Base-by-base conservation (phyloP, 169 alveolate genomes). In the Plasmodium coatneyi region DNA sequence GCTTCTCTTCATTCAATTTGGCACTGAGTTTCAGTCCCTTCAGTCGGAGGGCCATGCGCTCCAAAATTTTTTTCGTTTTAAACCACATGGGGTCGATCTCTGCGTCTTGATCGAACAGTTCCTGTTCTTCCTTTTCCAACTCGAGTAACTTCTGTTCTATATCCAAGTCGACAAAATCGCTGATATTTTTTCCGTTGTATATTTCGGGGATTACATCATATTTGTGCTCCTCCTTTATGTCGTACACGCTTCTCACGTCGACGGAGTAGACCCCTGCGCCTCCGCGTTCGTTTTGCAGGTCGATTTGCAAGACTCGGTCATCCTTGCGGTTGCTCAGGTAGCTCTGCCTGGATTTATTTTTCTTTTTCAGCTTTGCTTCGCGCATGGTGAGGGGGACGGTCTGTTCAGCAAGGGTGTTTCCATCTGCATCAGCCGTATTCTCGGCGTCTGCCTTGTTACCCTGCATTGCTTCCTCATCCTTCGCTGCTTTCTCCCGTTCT, bases 191-290 rank as follows among this genome's bases (percentile, higher is more conserved):
- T 56, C 99, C 99, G 66, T 98, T 98, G 95, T 98, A 97, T 52
- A 99, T 96, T 96, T 98, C 99, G 16, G 99, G 99, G 90, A 99
- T 97, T 80, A 97, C 98, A 96, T 99, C 99, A 96, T 98, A 98
- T 95, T 97, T 97, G 99, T 99, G 98, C 32, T 83, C 92, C 36
- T 92, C 90, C 36, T 84, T 86, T 10, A 96, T 86, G 83, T 84
- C 82, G 80, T 93, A 92, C 82, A 96, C 95, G 92, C 96, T 97
- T 71, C 98, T 96, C 83, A 97, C 93, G 93, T 98, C 99, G 41
- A 97, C 96, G n/a, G 97, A 97, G 93, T 98, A 99, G n/a, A 98
- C 99, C 14, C 99, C 99, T 30, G 99, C 99, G 1, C 99, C 99
- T 12, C 99, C 99, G 74, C 97, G 94, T 84, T 97, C 98, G 90